These are phyloP conservation scores for Scytalidium sp. DNA, from an alignment of 2,329 filamentous ascomycete species.

Conservation along the genomic window DNA sequence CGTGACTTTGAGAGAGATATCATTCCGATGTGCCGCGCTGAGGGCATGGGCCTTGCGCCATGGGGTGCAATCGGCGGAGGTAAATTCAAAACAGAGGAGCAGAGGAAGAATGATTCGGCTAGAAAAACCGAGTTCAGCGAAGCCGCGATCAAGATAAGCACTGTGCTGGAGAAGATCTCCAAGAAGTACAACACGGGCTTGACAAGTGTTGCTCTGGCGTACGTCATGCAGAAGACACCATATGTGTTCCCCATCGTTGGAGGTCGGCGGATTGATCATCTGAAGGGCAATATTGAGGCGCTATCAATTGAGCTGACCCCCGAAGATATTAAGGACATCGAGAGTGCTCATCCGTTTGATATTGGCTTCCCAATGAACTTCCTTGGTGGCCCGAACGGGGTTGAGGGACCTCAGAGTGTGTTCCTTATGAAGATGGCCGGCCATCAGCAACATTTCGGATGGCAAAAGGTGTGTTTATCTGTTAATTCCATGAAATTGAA, in stretches of 20 bases:
- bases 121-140: constrained; percentile 37
- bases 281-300: constrained; percentile 68
- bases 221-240: constrained; percentile 68
- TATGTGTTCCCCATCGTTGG: constrained; percentile 74
- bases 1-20: constrained; percentile 65
- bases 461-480: constrained; percentile 16
- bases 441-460: constrained; percentile 47
- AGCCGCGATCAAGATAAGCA: constrained; percentile 48
- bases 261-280: constrained; percentile 65
- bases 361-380: constrained; percentile 66
- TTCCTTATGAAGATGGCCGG: constrained; percentile 37
- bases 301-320: constrained; percentile 56
- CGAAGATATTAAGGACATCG: constrained; percentile 65
- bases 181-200: constrained; percentile 53
- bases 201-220: constrained; percentile 66
- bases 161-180: constrained; percentile 58
- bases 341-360: constrained; percentile 59
- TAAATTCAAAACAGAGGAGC: constrained; percentile 45
- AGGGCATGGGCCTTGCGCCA: constrained; percentile 55
- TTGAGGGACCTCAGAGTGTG: constrained; percentile 29
- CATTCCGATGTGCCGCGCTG: constrained; percentile 53
- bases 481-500: background rate
- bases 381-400: constrained; percentile 41
- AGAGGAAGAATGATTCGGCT: constrained; percentile 39
- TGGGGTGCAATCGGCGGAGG: constrained; percentile 53